These are phyloP conservation scores for Aspergillus japonicus DNA, from an alignment of 2,329 filamentous ascomycete genomes.

Conservation along the genomic window DNA sequence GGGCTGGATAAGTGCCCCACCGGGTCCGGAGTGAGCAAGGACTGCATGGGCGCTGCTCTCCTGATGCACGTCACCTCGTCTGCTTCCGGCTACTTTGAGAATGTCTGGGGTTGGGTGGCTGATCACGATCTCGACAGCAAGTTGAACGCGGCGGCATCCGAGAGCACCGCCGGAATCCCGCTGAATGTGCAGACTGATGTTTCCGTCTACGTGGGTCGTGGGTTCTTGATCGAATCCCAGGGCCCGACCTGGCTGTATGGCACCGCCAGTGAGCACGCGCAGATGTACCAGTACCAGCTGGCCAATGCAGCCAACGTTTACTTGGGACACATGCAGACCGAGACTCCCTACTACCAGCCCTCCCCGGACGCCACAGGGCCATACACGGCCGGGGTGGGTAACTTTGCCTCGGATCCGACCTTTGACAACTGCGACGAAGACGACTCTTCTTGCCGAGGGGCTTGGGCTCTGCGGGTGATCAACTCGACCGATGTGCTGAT, in stretches of 20 bases:
- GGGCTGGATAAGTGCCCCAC: slow-evolving; percentile 24
- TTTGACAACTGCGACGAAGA: slow-evolving; percentile 43
- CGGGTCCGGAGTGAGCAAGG: slow-evolving; percentile 11
- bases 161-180: not conserved
- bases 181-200: slow-evolving; percentile 53
- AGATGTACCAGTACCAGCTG: slow-evolving; percentile 68
- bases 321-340: slow-evolving; percentile 62
- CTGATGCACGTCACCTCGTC: slow-evolving; percentile 62
- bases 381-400: slow-evolving; percentile 46
- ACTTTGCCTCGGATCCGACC: slow-evolving; percentile 50
- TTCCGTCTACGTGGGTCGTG: slow-evolving; percentile 57
- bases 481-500: too few relatives aligned
- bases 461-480: too few relatives aligned
- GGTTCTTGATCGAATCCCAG: slow-evolving; percentile 50
- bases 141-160: slow-evolving; percentile 7
- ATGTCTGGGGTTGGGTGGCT: slow-evolving; percentile 30
- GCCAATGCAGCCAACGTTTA: slow-evolving; percentile 53
- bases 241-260: slow-evolving; percentile 59
- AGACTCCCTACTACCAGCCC: slow-evolving; percentile 70
- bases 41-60: slow-evolving; percentile 41
- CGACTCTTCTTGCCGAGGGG: slow-evolving; percentile 53
- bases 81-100: slow-evolving; percentile 38
- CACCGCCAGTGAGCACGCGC: slow-evolving; percentile 63
- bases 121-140: slow-evolving; percentile 29
- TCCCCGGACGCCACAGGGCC: slow-evolving; percentile 60